Evolutionary conservation across 495 filamentous ascomycete genomes (phyloP), one percentile per base, ranked within the genome.

Genomic region (Xylaria curta): DNA sequence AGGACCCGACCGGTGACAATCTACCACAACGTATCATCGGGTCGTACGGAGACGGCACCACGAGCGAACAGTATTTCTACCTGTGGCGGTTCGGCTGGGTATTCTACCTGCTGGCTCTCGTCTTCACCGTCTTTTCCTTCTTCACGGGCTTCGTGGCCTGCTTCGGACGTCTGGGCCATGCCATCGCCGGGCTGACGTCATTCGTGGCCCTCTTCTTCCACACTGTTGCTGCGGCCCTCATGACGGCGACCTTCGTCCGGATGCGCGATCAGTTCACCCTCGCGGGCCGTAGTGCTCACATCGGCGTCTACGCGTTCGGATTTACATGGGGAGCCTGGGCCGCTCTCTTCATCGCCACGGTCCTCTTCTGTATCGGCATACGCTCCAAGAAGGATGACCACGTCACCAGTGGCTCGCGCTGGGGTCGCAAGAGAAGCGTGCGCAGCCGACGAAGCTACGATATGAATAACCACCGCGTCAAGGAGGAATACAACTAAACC

Each of bases 301-400:
- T 97, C 6, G 94, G 94, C 33, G 74, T 80, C 19, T 93, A 94
- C 72, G 90, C 92, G 8, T 95, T 92, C 74, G 94, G 88, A 36
- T 97, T 97, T 82, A 93, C 91, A 82, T 97, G 94, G 94, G 91
- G 91, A 3, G 87, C 93, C 5, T 88, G 90, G 76, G 88, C 85
- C 1, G 90, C 88, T 59, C 86, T 93, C 60, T 82, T 95, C 71
- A 81, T 97, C 64, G 88, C 92, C 19, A 91, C 89, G 15, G 62
- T 94, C 33, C 78, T 94, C 21, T 92, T 95, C 83, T 95, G 90
- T 81, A 60, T 89, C 2, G 87, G 85, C 26, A 85, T 75, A 21
- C 78, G 77, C 24, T 65, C 74, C 8, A 69, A 38, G 6, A 51
- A 42, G 10, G 72, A 68, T 9, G 58, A 60, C 26, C 51, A n/a